Evolutionary conservation across 2,329 filamentous ascomycete species (phyloP).

Genomic region (Fragosphaeria purpurea): DNA sequence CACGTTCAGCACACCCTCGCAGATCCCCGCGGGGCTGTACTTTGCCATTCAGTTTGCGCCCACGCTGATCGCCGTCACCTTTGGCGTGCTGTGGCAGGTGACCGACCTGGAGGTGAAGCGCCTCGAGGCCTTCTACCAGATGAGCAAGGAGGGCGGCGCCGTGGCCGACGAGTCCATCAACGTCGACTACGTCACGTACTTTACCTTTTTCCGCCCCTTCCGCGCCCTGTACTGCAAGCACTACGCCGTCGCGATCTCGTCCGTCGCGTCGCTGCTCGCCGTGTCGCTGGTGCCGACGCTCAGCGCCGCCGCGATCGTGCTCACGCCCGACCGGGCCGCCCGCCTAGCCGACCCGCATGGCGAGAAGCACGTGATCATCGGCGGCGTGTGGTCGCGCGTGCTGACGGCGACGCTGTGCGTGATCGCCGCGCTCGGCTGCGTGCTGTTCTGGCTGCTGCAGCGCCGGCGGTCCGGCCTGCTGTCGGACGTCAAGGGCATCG

Average conservation of each 20-base stretch:
- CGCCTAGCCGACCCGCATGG: constrained; percentile 31
- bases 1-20: constrained; percentile 36
- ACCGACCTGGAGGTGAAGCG: constrained; percentile 57
- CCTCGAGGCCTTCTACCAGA: constrained; percentile 57
- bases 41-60: constrained; percentile 56
- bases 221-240: constrained; percentile 52
- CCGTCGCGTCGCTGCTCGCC: constrained; percentile 53
- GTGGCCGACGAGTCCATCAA: constrained; percentile 58
- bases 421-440: constrained; percentile 46
- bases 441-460: constrained; percentile 52
- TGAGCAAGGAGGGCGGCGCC: constrained; percentile 50
- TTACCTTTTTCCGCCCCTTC: constrained; percentile 55
- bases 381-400: constrained; percentile 49
- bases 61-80: constrained; percentile 50
- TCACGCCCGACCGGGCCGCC: constrained; percentile 40
- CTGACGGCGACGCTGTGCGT: constrained; percentile 46
- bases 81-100: constrained; percentile 56
- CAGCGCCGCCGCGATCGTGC: constrained; percentile 50
- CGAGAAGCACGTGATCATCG: constrained; percentile 46
- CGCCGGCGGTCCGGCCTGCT: constrained; percentile 54
- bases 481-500: constrained; percentile 61
- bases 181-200: constrained; percentile 62
- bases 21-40: constrained; percentile 43
- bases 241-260: constrained; percentile 59
- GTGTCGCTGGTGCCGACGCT: constrained; percentile 60